Base-by-base conservation (phyloP, 768 basidiomycete genomes). In the Cystobasidium tubakii region DNA sequence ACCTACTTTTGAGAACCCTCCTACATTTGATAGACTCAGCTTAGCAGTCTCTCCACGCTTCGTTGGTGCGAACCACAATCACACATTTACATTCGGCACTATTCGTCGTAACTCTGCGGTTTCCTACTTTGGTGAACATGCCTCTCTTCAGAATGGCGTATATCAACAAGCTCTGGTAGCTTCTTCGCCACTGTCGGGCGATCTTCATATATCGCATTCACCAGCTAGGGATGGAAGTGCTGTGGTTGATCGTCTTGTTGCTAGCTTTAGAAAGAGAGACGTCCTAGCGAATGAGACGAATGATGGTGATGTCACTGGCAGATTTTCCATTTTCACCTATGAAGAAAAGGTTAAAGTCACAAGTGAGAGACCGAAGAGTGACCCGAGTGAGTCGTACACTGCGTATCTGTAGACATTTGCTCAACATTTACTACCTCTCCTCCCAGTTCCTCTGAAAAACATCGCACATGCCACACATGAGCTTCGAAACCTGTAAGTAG, bases 281-380 rank as follows among this genome's bases (percentile, higher is more conserved):
- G 21, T 15, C 29, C n/a, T n/a, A n/a, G 63, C 63, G 15, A 12
- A 46, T 46, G 63, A 65, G 7, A 21, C 21, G 7, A 15, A 9
- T n/a, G 63, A 65, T 25, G 63, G 43, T 42, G 63, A 65, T n/a
- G 19, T 42, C 13, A 65, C 63, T 31, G 34, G 36, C 1, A 27
- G 39, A 12, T 27, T 31, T n/a, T 65, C 63, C 1, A 65, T 65
- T n/a, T 65, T 65, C 34, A 15, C 36, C 3, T 29, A 36, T n/a
- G 63, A 65, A 19, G 63, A 60, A 60, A 60, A 60, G 29, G 27
- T 29, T 12, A 60, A 60, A 29, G 33, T 60, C 6, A 53, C 19
- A 4, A 71, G 34, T 12, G 55, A 55, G 33, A 29, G 69, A 29
- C 69, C 69, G 31, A 71, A 60, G 69, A 71, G 69, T 55, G 69